Percentiles rank a stretch among this genome's conserved stretches.
phyloP scores from a whole-genome alignment of 2,329 filamentous ascomycete species.

The Decorospora gaudefroyi region DNA sequence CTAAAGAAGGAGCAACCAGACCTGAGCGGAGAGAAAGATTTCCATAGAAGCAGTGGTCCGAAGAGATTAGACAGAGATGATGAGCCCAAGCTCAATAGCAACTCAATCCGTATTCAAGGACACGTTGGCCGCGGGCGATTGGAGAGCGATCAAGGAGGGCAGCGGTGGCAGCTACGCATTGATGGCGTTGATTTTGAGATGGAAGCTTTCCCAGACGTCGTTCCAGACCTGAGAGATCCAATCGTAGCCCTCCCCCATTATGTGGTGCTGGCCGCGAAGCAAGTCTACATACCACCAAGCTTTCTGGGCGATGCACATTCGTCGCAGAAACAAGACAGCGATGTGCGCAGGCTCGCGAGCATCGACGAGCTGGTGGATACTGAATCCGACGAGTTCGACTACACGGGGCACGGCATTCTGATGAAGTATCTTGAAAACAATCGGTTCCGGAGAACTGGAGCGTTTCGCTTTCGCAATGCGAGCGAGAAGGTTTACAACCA shows the following conservation, averaged over 20 bases:
- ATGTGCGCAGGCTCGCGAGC: neutral
- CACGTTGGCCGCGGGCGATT: slow-evolving; percentile 19
- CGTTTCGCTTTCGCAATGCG: slow-evolving; percentile 19
- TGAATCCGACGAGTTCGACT: slow-evolving; percentile 7
- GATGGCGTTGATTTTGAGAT: slow-evolving; percentile 2
- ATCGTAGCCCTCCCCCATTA: slow-evolving; percentile 13
- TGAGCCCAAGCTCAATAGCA: slow-evolving; percentile 18
- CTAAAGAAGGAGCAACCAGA: neutral
- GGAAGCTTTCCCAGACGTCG: slow-evolving; percentile 24
- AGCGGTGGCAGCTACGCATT: neutral
- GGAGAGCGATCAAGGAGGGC: slow-evolving; percentile 1
- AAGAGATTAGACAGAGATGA: slow-evolving; percentile 10
- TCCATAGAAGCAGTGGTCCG: neutral
- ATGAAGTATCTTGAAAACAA: slow-evolving; percentile 10
- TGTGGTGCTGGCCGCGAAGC: slow-evolving; percentile 25
- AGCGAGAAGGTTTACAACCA: neutral
- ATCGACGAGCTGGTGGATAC: neutral
- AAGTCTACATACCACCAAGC: slow-evolving; percentile 5
- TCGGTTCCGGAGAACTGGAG: slow-evolving; percentile 23
- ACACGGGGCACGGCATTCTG: slow-evolving; percentile 22
- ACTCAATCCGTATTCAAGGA: slow-evolving; percentile 24
- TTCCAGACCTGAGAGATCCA: slow-evolving; percentile 8
- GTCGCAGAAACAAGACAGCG: neutral
- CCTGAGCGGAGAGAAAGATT: neutral
- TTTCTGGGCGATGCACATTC: neutral